phyloP scores from a whole-genome alignment of 2,329 filamentous ascomycete species.

The Thelonectria olida region DNA sequence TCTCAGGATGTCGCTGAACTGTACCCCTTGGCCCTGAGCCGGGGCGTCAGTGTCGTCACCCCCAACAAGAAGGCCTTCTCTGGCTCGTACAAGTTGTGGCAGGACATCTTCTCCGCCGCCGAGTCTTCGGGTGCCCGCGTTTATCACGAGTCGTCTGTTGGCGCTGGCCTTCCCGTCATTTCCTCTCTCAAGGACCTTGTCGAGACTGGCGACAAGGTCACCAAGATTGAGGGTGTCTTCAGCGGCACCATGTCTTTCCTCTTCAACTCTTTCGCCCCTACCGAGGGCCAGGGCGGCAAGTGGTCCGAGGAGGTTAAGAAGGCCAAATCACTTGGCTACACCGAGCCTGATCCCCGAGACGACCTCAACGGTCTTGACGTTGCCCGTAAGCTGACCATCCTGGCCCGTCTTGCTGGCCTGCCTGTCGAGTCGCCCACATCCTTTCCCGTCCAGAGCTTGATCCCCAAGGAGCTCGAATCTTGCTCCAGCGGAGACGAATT shows the following conservation, averaged over 20 bases:
- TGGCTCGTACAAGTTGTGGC: constrained; percentile 81
- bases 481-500: constrained; percentile 85
- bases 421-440: constrained; percentile 83
- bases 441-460: constrained; percentile 94
- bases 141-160: constrained; percentile 95
- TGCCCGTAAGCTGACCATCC: constrained; percentile 94
- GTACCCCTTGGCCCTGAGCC: constrained; percentile 83
- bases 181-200: constrained; percentile 95
- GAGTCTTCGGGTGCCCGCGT: constrained; percentile 78
- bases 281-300: constrained; percentile 75
- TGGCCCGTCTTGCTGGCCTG: constrained; percentile 86
- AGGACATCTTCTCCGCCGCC: constrained; percentile 83
- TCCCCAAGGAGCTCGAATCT: constrained; percentile 85
- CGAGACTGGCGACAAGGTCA: constrained; percentile 90
- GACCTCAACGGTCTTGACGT: constrained; percentile 90
- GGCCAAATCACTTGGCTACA: constrained; percentile 93
- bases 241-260: constrained; percentile 98
- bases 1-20: constrained; percentile 83
- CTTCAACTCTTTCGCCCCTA: constrained; percentile 96
- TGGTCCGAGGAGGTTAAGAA: constrained; percentile 94
- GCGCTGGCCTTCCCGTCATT: constrained; percentile 91
- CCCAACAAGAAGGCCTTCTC: constrained; percentile 99
- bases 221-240: constrained; percentile 95
- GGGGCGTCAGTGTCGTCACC: constrained; percentile 90
- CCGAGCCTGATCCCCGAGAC: constrained; percentile 86